These are phyloP conservation scores for Danielia oregonensis DNA, from an alignment of 805 yeast species.

Conservation along the genomic window DNA sequence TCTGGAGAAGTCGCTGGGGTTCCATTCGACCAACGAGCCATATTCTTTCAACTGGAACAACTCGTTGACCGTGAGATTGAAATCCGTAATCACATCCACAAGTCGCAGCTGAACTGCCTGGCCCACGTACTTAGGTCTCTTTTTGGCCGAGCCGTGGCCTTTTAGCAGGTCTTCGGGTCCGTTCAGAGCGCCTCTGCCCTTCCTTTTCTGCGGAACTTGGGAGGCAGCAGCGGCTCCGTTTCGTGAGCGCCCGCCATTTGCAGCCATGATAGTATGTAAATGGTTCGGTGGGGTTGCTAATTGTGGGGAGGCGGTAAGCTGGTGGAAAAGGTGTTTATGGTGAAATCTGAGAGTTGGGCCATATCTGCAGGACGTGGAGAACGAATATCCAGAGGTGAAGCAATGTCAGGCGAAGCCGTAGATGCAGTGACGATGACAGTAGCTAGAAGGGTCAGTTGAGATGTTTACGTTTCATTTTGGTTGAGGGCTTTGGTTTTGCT, in stretches of 20 bases:
- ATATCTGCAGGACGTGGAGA: not conserved
- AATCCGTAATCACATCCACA: conserved; percentile 42
- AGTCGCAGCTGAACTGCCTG: conserved; percentile 27
- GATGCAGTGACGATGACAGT: too few species aligned
- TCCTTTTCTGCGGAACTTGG: conserved; percentile 1
- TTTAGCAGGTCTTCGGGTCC: too few species aligned
- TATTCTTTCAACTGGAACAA: conserved; percentile 60
- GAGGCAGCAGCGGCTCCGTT: not conserved
- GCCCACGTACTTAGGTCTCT: not conserved
- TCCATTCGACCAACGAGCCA: conserved; percentile 58
- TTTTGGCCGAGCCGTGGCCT: too few species aligned
- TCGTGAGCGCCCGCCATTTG: not conserved
- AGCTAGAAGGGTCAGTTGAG: too few species aligned
- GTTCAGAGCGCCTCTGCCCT: conserved; percentile 1
- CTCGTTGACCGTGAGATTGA: conserved; percentile 53
- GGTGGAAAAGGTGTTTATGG: not conserved
- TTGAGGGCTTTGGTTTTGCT: too few species aligned
- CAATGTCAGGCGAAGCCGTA: conserved; percentile 1
- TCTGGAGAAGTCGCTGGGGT: conserved; percentile 44
- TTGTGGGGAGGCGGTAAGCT: not conserved
- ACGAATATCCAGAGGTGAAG: too few species aligned
- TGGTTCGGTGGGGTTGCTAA: too few species aligned
- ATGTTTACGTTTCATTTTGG: too few species aligned
- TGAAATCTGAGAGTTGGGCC: not conserved
- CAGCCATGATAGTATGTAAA: not conserved